These are phyloP conservation scores for Brettanomyces naardenensis DNA, from an alignment of 805 yeast species.

Conservation along the genomic window DNA sequence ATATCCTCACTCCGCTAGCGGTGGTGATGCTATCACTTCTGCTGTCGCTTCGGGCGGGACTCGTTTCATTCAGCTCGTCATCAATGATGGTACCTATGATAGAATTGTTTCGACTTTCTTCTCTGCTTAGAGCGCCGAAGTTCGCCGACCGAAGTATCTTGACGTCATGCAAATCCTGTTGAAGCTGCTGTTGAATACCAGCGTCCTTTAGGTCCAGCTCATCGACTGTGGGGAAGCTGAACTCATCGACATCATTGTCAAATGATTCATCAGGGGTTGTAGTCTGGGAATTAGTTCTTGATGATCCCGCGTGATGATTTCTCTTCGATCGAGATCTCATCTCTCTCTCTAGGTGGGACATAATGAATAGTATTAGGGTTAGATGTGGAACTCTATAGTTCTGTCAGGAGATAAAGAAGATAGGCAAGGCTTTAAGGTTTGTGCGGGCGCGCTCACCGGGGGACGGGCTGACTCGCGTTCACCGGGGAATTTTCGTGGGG, in stretches of 20 bases:
- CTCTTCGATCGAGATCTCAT: background rate
- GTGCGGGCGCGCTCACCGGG: too few species aligned
- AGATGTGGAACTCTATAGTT: too few species aligned
- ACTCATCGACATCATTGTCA: slow-evolving; percentile 2
- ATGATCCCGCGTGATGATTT: background rate
- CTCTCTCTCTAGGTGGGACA: background rate
- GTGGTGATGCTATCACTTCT: slow-evolving; percentile 4
- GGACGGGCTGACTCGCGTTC: too few species aligned
- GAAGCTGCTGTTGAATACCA: slow-evolving; percentile 1
- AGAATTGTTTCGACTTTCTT: slow-evolving; percentile 20
- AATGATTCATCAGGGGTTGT: background rate
- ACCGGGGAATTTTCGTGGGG: too few species aligned
- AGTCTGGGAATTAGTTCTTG: background rate
- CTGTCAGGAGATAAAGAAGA: too few species aligned
- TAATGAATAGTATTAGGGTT: too few species aligned
- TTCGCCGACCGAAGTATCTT: slow-evolving; percentile 2
- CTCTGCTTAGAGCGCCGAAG: slow-evolving; percentile 9
- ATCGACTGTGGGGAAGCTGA: background rate
- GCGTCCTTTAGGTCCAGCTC: slow-evolving; percentile 2
- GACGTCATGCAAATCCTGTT: background rate
- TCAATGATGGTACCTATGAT: slow-evolving; percentile 4
- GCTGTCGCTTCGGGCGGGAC: slow-evolving; percentile 7
- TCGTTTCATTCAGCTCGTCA: slow-evolving; percentile 2
- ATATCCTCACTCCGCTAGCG: slow-evolving; percentile 12
- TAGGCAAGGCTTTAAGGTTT: too few species aligned